A percentile compares a stretch with the other conserved stretches of the same genome.
These are phyloP conservation scores for Periconia digitata DNA, from an alignment of 2,329 filamentous ascomycete species.

Conservation along the genomic window DNA sequence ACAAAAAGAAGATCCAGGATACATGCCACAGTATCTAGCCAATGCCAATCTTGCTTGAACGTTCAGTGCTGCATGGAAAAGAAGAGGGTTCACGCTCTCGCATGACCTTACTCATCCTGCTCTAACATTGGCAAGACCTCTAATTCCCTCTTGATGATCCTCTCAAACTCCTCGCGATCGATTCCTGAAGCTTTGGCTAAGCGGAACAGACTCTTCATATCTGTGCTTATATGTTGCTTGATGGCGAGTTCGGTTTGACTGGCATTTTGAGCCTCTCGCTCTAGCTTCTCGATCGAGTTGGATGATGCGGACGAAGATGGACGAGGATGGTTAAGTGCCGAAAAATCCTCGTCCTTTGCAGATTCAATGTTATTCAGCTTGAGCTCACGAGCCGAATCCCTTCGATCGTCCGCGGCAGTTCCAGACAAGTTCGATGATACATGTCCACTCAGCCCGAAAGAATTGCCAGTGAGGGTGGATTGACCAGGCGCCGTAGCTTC, in stretches of 20 bases:
- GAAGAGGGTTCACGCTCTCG: background rate
- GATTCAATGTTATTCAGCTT: conserved; percentile 25
- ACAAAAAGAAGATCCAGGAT: background rate
- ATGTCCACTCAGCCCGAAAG: conserved; percentile 45
- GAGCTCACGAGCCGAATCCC: conserved; percentile 16
- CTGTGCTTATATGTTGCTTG: conserved; percentile 76
- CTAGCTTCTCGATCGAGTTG: conserved; percentile 60
- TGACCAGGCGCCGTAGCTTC: conserved; percentile 50
- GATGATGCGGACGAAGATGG: conserved; percentile 46
- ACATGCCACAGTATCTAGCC: conserved; percentile 1
- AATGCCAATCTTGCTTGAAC: background rate
- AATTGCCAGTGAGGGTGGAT: conserved; percentile 58
- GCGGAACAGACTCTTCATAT: conserved; percentile 74
- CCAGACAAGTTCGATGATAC: background rate
- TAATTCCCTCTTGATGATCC: conserved; percentile 70
- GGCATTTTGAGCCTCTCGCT: conserved; percentile 57
- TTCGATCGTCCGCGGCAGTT: conserved; percentile 7
- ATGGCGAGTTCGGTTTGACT: conserved; percentile 71
- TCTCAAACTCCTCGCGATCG: conserved; percentile 72
- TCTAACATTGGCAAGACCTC: conserved; percentile 71
- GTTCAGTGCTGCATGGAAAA: background rate
- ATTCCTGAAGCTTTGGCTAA: conserved; percentile 72
- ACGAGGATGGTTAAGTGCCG: conserved; percentile 35
- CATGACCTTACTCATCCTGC: conserved; percentile 47
- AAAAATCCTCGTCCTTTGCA: conserved; percentile 20